Conservation (phyloP, 2,329 filamentous ascomycete species). For the Claviceps purpurea region DNA sequence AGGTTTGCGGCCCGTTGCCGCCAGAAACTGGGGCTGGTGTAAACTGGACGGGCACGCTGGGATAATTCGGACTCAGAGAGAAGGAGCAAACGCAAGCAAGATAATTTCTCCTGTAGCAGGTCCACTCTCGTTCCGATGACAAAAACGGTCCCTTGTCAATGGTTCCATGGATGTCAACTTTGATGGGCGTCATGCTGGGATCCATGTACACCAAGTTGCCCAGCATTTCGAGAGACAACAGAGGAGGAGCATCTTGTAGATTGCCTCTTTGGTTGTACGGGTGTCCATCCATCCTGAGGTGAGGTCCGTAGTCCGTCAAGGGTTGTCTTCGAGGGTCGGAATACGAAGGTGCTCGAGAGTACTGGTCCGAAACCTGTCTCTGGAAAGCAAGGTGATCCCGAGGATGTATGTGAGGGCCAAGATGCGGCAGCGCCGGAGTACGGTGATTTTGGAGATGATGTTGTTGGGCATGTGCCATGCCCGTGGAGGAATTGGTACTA, state of each 20-base stretch:
- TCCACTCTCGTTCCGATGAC: constrained; percentile 64
- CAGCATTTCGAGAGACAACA: constrained; percentile 35
- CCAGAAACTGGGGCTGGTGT: constrained; percentile 18
- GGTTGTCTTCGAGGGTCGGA: constrained; percentile 34
- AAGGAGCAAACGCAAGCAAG: constrained; percentile 77
- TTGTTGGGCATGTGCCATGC: constrained; percentile 39
- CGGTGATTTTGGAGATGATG: constrained; percentile 26
- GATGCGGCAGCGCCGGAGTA: constrained; percentile 37
- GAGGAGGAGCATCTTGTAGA: constrained; percentile 35
- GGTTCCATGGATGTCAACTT: constrained; percentile 61
- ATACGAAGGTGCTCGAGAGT: constrained; percentile 39
- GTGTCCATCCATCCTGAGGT: constrained; percentile 35
- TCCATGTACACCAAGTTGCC: constrained; percentile 51
- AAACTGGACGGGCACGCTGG: constrained; percentile 36
- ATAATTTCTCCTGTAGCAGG: constrained; percentile 84
- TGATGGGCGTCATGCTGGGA: constrained; percentile 35
- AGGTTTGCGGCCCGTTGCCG: constrained; percentile 29
- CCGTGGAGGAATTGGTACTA: constrained; percentile 37
- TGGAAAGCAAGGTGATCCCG: constrained; percentile 40
- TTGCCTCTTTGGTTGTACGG: constrained; percentile 21
- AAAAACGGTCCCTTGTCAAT: constrained; percentile 87
- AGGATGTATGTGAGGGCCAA: constrained; percentile 32
- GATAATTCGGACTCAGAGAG: constrained; percentile 45
- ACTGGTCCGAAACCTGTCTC: constrained; percentile 34
- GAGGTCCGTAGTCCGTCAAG: constrained; percentile 28